phyloP scores from a whole-genome alignment of 1,284 basidiomycete species.

The Malassezia pachydermatis region DNA sequence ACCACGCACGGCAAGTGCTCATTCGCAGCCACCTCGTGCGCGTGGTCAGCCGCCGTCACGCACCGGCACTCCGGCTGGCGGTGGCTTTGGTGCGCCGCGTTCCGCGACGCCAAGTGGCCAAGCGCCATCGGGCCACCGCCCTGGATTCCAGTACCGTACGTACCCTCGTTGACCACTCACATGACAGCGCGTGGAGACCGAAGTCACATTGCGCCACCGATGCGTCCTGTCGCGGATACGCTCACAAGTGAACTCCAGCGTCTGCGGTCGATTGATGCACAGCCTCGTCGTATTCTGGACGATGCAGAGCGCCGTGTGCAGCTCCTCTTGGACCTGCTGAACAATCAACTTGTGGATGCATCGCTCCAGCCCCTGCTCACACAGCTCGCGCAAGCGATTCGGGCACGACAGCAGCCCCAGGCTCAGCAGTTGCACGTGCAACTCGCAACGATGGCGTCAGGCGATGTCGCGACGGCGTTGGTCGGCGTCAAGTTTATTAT shows the following conservation, averaged over 20 bases:
- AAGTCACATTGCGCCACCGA: slow-evolving; percentile 69
- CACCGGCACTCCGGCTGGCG: slow-evolving; percentile 38
- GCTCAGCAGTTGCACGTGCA: slow-evolving; percentile 40
- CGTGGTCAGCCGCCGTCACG: slow-evolving; percentile 6
- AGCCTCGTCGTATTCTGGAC: slow-evolving; percentile 70
- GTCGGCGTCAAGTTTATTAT: slow-evolving; percentile 45
- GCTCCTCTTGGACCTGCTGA: slow-evolving; percentile 76
- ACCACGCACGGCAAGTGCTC: background rate
- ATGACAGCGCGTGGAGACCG: slow-evolving; percentile 84
- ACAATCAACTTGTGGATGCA: slow-evolving; percentile 65
- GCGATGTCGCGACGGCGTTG: slow-evolving; percentile 36
- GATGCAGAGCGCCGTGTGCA: slow-evolving; percentile 80
- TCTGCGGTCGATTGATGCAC: slow-evolving; percentile 50
- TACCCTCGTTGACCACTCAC: too few relatives aligned
- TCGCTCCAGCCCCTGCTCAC: slow-evolving; percentile 36
- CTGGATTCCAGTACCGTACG: slow-evolving; percentile 66
- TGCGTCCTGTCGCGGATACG: slow-evolving; percentile 58
- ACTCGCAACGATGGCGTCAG: slow-evolving; percentile 35
- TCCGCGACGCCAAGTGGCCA: slow-evolving; percentile 19
- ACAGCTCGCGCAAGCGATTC: slow-evolving; percentile 42
- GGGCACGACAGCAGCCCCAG: slow-evolving; percentile 37
- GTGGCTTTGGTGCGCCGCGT: slow-evolving; percentile 41
- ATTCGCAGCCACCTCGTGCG: background rate
- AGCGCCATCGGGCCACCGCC: too few relatives aligned
- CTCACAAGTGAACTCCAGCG: slow-evolving; percentile 28